These are phyloP conservation scores for Kurtzmaniella quercitrusa DNA, from an alignment of 1,139 yeast genomes.

Conservation along the genomic window DNA sequence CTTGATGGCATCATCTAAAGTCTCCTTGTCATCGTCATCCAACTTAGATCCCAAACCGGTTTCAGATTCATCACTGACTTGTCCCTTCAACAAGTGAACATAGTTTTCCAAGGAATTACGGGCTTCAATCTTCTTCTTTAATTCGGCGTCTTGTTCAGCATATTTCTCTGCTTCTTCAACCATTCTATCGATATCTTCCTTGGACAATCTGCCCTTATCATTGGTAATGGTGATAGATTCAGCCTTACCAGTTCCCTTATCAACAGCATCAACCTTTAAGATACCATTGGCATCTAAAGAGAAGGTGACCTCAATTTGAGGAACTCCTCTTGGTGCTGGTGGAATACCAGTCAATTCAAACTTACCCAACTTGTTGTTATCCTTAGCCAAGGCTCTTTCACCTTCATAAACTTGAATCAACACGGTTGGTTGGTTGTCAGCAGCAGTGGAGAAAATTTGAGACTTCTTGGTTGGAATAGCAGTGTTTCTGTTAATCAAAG, in stretches of 20 bases:
- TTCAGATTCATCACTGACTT: slow-evolving; percentile 59
- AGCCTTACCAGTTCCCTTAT: slow-evolving; percentile 61
- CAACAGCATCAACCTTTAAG: slow-evolving; percentile 43
- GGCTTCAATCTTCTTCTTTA: slow-evolving; percentile 74
- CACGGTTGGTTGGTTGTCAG: slow-evolving; percentile 47
- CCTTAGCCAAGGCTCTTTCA: slow-evolving; percentile 46
- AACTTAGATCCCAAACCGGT: slow-evolving; percentile 70
- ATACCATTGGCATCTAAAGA: slow-evolving; percentile 47
- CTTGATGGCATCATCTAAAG: slow-evolving; percentile 80
- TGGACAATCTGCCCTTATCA: slow-evolving; percentile 94
- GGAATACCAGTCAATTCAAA: slow-evolving; percentile 47
- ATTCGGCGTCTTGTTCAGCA: slow-evolving; percentile 81
- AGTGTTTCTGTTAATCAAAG: slow-evolving; percentile 45
- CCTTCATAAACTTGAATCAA: slow-evolving; percentile 47
- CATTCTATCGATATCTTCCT: slow-evolving; percentile 91
- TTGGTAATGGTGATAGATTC: slow-evolving; percentile 92
- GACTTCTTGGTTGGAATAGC: slow-evolving; percentile 48
- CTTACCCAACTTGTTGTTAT: slow-evolving; percentile 42
- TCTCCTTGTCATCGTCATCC: slow-evolving; percentile 88
- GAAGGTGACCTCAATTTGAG: slow-evolving; percentile 46
- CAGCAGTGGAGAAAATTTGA: slow-evolving; percentile 45
- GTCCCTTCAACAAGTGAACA: slow-evolving; percentile 44
- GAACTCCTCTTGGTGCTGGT: slow-evolving; percentile 49
- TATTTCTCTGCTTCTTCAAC: slow-evolving; percentile 90
- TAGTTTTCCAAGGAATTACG: slow-evolving; percentile 48